Conservation (phyloP, 148 eudicot genomes). For the Chenopodium berlandieri region DNA sequence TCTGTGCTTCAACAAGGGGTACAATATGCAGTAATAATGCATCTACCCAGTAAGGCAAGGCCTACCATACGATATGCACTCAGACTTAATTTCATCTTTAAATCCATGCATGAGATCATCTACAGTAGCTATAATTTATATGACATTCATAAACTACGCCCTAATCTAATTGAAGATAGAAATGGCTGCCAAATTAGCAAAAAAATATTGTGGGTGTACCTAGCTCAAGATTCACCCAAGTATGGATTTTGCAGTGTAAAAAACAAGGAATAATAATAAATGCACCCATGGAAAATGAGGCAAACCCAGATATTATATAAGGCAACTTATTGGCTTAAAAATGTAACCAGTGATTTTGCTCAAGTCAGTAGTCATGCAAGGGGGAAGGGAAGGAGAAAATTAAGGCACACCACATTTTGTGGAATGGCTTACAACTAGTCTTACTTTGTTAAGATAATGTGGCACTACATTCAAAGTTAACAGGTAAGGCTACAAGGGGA, state of each 20-base stretch:
- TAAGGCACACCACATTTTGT: background rate
- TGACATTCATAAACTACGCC: constrained; percentile 6
- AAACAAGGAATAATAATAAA: background rate
- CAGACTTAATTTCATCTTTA: background rate
- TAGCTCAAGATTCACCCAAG: background rate
- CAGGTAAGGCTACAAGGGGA: background rate
- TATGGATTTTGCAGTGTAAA: background rate
- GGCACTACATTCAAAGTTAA: background rate
- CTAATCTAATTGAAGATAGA: background rate
- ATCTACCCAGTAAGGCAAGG: background rate
- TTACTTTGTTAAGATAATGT: background rate
- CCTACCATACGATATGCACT: constrained; percentile 4
- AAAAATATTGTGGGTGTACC: background rate
- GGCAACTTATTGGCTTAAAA: background rate
- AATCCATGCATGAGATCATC: background rate
- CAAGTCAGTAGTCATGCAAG: background rate
- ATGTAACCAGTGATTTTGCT: background rate
- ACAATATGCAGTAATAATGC: constrained; percentile 18
- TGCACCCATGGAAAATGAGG: background rate
- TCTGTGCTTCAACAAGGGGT: constrained; percentile 14
- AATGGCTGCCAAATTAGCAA: background rate
- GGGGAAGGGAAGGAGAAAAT: background rate
- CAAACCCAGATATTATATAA: background rate
- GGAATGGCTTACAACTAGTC: background rate
- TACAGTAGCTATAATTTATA: background rate